Evolutionary conservation across 2,329 filamentous ascomycete species (phyloP).

Genomic region (Scleromitrula shiraiana): DNA sequence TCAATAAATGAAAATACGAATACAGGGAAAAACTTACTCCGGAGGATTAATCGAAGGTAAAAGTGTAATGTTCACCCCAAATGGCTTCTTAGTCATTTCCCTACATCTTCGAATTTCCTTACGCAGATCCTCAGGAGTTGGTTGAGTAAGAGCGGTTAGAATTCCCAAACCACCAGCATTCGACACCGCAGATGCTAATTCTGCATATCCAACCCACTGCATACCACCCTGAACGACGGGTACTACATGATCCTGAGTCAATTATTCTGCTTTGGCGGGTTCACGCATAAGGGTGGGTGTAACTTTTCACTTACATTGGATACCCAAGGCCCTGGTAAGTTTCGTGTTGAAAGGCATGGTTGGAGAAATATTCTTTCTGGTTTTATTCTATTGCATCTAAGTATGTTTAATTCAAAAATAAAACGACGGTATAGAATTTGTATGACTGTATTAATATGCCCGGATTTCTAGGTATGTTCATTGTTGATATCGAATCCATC

Average conservation of each 20-base stretch:
- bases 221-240: slow-evolving; percentile 81
- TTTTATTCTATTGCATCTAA: too few relatives aligned
- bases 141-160: slow-evolving; percentile 85
- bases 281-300: slow-evolving; percentile 1
- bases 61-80: slow-evolving; percentile 92
- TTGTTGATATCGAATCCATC: too few relatives aligned
- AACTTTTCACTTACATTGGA: slow-evolving; percentile 32
- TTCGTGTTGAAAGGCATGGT: slow-evolving; percentile 34
- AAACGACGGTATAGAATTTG: too few relatives aligned
- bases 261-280: not conserved
- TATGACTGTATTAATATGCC: too few relatives aligned
- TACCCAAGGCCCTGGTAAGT: slow-evolving; percentile 34
- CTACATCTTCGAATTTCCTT: slow-evolving; percentile 86
- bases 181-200: slow-evolving; percentile 67
- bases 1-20: slow-evolving; percentile 2
- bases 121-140: slow-evolving; percentile 82
- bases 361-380: too few relatives aligned
- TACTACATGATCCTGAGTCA: slow-evolving; percentile 38
- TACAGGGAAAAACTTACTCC: slow-evolving; percentile 37
- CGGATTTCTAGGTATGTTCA: too few relatives aligned
- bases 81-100: slow-evolving; percentile 68
- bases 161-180: slow-evolving; percentile 79
- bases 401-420: too few relatives aligned
- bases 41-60: slow-evolving; percentile 84
- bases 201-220: slow-evolving; percentile 79